A percentile compares a stretch with the other conserved stretches of the same genome.
Conservation (phyloP, 2,329 filamentous ascomycete genomes). For the Byssochlamys sp. region DNA sequence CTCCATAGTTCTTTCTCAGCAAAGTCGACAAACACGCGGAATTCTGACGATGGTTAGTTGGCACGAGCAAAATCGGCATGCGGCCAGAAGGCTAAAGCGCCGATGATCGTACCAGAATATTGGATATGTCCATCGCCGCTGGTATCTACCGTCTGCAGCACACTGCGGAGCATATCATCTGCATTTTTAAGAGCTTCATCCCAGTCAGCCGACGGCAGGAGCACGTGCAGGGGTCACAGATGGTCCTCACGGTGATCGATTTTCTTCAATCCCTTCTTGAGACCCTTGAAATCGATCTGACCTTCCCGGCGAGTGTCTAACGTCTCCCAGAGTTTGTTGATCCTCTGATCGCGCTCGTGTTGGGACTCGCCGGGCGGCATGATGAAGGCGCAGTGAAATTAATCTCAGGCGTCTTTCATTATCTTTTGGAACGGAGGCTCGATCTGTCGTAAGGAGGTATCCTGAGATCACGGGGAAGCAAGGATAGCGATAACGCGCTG, state of each 20-base stretch:
- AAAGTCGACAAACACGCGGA: conserved; percentile 74
- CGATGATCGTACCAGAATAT: conserved; percentile 60
- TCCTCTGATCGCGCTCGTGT: conserved; percentile 67
- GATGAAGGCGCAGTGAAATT: conserved; percentile 19
- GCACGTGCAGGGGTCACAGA: conserved; percentile 12
- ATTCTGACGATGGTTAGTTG: conserved; percentile 52
- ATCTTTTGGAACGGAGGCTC: conserved; percentile 24
- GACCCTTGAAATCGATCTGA: conserved; percentile 70
- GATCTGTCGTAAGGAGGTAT: conserved; percentile 9
- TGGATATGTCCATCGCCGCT: conserved; percentile 84
- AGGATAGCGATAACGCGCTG: conserved; percentile 11
- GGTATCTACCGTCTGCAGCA: conserved; percentile 73
- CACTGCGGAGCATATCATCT: conserved; percentile 68
- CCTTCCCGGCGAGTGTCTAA: conserved; percentile 69
- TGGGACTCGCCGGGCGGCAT: conserved; percentile 64
- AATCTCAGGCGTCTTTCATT: conserved; percentile 39
- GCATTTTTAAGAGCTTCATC: conserved; percentile 72
- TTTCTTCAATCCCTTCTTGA: conserved; percentile 74
- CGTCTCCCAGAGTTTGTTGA: conserved; percentile 73
- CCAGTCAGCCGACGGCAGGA: conserved; percentile 9
- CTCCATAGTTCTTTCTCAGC: conserved; percentile 73
- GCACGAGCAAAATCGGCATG: conserved; percentile 9
- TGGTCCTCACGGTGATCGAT: conserved; percentile 75
- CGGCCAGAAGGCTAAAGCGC: conserved; percentile 10
- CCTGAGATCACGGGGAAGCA: conserved; percentile 12